Evolutionary conservation across 495 filamentous ascomycete genomes (phyloP).

Genomic region (Penicillium antarcticum): DNA sequence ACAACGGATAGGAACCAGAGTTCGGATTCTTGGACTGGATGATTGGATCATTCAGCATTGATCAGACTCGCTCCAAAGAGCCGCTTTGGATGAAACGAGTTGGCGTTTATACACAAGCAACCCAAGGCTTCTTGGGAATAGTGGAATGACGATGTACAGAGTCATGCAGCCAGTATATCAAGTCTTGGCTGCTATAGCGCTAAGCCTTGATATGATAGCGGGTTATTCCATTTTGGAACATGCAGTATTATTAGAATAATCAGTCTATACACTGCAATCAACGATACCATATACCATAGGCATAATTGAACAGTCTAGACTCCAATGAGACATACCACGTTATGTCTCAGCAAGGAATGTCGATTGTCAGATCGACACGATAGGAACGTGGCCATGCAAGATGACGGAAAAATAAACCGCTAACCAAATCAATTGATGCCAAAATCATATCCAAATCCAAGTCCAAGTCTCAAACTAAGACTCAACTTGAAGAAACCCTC

Average conservation of each 20-base stretch:
- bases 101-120: background rate
- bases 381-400: background rate
- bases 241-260: constrained; percentile 16
- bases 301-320: background rate
- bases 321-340: background rate
- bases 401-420: background rate
- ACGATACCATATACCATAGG: constrained; percentile 32
- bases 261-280: constrained; percentile 10
- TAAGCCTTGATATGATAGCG: background rate
- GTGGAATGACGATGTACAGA: background rate
- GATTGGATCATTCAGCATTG: background rate
- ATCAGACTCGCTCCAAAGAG: background rate
- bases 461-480: too few species aligned
- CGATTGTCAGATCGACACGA: background rate
- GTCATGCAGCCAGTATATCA: background rate
- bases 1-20: constrained; percentile 23
- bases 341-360: background rate
- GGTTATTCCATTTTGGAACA: constrained; percentile 10
- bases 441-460: background rate
- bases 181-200: background rate
- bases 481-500: background rate
- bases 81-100: background rate
- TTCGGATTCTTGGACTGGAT: constrained; percentile 20
- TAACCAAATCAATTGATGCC: constrained; percentile 1
- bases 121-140: background rate